Evolutionary conservation across 2,329 filamentous ascomycete genomes (phyloP).

Genomic region (Grosmannia penicillata): DNA sequence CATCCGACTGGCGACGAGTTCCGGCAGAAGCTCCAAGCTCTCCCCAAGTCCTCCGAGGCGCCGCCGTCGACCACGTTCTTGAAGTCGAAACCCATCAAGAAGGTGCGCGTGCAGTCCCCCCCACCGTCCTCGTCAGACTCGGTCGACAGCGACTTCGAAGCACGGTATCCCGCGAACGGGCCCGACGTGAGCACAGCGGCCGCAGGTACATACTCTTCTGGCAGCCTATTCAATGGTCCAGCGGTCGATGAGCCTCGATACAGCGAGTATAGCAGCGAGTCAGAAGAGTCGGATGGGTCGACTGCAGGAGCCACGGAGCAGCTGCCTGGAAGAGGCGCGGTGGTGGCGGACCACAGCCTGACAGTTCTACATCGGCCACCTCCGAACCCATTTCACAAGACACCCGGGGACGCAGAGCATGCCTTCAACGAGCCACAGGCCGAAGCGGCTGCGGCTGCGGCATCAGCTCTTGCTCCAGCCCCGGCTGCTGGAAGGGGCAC

Average conservation of each 20-base stretch:
- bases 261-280: conserved; percentile 15
- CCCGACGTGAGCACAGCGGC: neutral
- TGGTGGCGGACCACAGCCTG: too few relatives aligned
- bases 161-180: conserved; percentile 17
- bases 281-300: conserved; percentile 13
- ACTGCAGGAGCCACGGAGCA: conserved; percentile 18
- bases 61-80: conserved; percentile 20
- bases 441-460: conserved; percentile 14
- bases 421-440: conserved; percentile 13
- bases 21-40: conserved; percentile 16
- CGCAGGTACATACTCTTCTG: neutral
- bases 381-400: conserved; percentile 42
- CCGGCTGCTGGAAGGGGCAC: conserved; percentile 25
- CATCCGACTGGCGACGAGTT: conserved; percentile 17
- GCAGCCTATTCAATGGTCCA: too few relatives aligned
- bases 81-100: conserved; percentile 44
- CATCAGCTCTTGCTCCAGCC: conserved; percentile 19
- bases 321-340: conserved; percentile 9
- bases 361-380: conserved; percentile 16
- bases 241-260: conserved; percentile 5
- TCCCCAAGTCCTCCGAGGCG: conserved; percentile 16
- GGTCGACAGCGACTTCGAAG: conserved; percentile 18
- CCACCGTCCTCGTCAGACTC: conserved; percentile 45
- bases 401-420: conserved; percentile 34
- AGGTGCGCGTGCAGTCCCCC: conserved; percentile 51